Evolutionary conservation across 768 basidiomycete species (phyloP).

Genomic region (Pleurotus sapidus): DNA sequence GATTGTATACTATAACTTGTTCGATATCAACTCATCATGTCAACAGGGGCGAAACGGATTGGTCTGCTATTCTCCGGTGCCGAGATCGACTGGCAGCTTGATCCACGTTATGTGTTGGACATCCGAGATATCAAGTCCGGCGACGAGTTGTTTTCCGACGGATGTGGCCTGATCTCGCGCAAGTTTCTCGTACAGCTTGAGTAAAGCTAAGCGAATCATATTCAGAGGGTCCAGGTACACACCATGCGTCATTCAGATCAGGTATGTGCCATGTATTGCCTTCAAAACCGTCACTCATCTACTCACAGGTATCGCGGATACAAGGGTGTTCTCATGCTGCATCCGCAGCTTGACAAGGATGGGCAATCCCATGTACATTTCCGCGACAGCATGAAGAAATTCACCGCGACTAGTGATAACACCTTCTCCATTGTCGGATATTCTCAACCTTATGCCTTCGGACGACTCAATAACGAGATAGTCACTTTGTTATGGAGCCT

Average conservation of each 20-base stretch:
- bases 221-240: slow-evolving; percentile 57
- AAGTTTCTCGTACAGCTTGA: slow-evolving; percentile 52
- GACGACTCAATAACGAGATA: slow-evolving; percentile 67
- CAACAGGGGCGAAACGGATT: slow-evolving; percentile 63
- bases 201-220: slow-evolving; percentile 50
- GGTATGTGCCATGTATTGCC: slow-evolving; percentile 29
- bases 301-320: slow-evolving; percentile 59
- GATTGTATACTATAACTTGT: slow-evolving; percentile 11
- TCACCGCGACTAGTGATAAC: slow-evolving; percentile 48
- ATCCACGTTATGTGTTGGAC: slow-evolving; percentile 47
- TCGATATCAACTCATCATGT: background rate
- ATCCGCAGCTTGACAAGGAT: slow-evolving; percentile 52
- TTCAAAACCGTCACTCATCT: background rate
- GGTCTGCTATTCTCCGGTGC: slow-evolving; percentile 66
- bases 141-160: slow-evolving; percentile 65
- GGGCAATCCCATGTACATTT: slow-evolving; percentile 51
- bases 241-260: slow-evolving; percentile 60
- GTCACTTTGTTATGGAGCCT: slow-evolving; percentile 64
- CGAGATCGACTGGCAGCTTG: slow-evolving; percentile 52
- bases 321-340: slow-evolving; percentile 69
- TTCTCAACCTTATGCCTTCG: slow-evolving; percentile 63
- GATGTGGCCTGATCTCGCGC: slow-evolving; percentile 62
- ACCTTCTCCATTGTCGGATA: slow-evolving; percentile 69
- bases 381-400: slow-evolving; percentile 71
- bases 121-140: slow-evolving; percentile 56